Evolutionary conservation across 1,284 basidiomycete genomes (phyloP), one percentile per base, ranked within the genome.

Genomic region (Fomitopsis schrenkii): DNA sequence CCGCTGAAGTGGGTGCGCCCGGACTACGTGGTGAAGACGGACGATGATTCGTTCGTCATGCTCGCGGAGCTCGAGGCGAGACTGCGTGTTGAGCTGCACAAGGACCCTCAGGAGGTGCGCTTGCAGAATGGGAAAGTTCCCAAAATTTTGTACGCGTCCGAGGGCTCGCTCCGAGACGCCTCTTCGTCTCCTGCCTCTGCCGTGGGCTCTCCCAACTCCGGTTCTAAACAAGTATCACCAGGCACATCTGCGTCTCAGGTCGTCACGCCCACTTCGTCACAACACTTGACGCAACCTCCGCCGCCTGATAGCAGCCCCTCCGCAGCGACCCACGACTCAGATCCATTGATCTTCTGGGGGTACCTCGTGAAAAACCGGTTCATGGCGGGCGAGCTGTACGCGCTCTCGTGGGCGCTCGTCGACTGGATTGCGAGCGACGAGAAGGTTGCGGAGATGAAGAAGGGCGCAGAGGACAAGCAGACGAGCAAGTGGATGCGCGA

Each of bases 351-450:
- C 19, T 96, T 95, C 75, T 98, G 95, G 94, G 95, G 95, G 3
- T 97, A 98, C 74, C 87, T 98, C 40, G 92, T 98, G 53, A 95
- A 94, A 66, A 93, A 96, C 71, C 80, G 81, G 59, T 98, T 98
- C 77, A 98, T 99, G 96, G 97, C 88, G 4, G 97, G 97, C 26
- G 96, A 99, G 75, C 77, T 95, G 62, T 99, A 99, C 74, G 95
- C 89, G 9, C 79, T 99, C 33, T 96, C 93, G 57, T 93, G 89
- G 81, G 91, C 91, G 72, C 80, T 99, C 59, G 94, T 95, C n/a
- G 81, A 91, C 63, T 98, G 93, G 86, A 82, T 95, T 14, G 87
- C 94, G 28, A 85, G 82, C 40, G 91, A 94, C 60, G 80, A 87
- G 8, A 77, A 78, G 8, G 83, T 97, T 17, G 86, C 86, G 65